phyloP scores from a whole-genome alignment of 176 grass and related monocot species.

The Rhynchospora tenuis region DNA sequence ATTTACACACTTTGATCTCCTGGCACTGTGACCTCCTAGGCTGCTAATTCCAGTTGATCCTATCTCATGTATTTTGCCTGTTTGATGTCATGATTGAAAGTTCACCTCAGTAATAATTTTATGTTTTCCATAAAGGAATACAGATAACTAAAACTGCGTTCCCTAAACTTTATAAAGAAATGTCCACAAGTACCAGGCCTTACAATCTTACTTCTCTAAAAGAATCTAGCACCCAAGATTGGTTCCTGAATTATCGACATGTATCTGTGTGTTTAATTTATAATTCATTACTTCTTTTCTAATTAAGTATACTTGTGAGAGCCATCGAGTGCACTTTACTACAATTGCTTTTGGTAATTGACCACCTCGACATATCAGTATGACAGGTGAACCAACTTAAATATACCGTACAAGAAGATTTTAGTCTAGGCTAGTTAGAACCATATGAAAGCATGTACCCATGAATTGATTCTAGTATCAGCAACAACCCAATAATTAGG shows the following conservation, averaged over 20 bases:
- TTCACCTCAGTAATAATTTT: neutral
- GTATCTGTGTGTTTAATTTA: neutral
- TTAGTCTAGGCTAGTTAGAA: neutral
- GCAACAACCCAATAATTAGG: neutral
- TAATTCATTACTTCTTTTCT: neutral
- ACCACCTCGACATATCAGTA: neutral
- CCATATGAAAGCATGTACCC: neutral
- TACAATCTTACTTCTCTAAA: neutral
- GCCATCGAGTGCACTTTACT: neutral
- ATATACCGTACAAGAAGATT: neutral
- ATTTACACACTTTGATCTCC: slow-evolving; percentile 71
- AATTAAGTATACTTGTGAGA: neutral
- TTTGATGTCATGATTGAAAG: slow-evolving; percentile 6
- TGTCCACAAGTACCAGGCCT: neutral
- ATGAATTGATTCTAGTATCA: neutral
- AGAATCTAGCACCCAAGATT: neutral
- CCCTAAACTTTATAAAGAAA: neutral
- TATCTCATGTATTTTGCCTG: slow-evolving; percentile 89
- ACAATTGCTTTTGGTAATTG: neutral
- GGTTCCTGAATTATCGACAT: neutral
- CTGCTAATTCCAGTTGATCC: slow-evolving; percentile 88
- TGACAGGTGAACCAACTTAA: neutral
- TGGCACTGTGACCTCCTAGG: slow-evolving; percentile 47
- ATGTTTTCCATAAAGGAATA: neutral
- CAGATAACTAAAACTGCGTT: neutral